phyloP scores from a whole-genome alignment of 2,329 filamentous ascomycete species.

The Ascochyta fabae region DNA sequence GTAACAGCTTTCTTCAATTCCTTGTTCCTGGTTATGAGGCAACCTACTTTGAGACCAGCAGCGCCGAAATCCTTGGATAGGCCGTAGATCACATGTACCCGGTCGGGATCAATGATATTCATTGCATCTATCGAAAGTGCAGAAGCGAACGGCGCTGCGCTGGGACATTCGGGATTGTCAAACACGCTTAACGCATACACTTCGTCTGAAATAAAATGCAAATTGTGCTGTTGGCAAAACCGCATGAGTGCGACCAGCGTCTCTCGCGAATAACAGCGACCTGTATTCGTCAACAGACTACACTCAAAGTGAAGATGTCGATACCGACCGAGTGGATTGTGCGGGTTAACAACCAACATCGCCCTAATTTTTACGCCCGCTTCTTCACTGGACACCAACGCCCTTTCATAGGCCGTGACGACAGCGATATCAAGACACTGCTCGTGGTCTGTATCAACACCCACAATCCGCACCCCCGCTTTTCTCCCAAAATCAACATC shows the following conservation, averaged over 20 bases:
- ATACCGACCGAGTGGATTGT: conserved; percentile 9
- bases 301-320: background rate
- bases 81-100: conserved; percentile 60
- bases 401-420: background rate
- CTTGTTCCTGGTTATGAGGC: conserved; percentile 26
- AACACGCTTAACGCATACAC: conserved; percentile 64
- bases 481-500: conserved; percentile 57
- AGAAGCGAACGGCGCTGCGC: conserved; percentile 30
- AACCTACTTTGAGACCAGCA: conserved; percentile 52
- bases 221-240: conserved; percentile 57
- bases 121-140: conserved; percentile 25
- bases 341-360: conserved; percentile 3
- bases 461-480: conserved; percentile 33
- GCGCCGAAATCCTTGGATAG: conserved; percentile 59
- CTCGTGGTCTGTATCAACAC: conserved; percentile 25
- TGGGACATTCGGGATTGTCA: conserved; percentile 5
- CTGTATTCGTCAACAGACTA: background rate
- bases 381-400: background rate
- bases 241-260: conserved; percentile 54
- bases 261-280: conserved; percentile 41
- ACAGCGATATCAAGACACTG: conserved; percentile 13
- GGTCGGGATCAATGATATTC: conserved; percentile 56
- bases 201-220: conserved; percentile 65
- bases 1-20: conserved; percentile 21
- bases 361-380: background rate